A percentile compares a stretch with the other conserved stretches of the same genome.
Conservation (phyloP, 2,329 filamentous ascomycete species). For the Calonectria hawksworthii region DNA sequence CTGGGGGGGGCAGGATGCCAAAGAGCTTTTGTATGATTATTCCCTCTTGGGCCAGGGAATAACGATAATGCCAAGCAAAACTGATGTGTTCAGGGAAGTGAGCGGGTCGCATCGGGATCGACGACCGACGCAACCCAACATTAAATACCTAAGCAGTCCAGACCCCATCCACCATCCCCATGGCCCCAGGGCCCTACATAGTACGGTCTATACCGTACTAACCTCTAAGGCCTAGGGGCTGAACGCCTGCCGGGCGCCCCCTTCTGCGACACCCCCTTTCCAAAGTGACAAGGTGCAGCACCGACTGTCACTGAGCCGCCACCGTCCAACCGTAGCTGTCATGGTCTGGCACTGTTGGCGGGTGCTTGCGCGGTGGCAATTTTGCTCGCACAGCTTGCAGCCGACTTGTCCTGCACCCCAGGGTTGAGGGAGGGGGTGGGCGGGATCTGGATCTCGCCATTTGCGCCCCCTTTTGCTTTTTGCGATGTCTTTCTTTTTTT, state of each 20-base stretch:
- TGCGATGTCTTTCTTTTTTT: not conserved
- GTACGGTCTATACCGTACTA: not conserved
- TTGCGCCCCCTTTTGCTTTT: conserved; percentile 12
- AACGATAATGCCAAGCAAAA: not conserved
- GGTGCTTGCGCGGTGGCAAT: not conserved
- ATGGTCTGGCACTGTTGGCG: not conserved
- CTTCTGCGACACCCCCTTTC: conserved; percentile 5
- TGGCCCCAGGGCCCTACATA: not conserved
- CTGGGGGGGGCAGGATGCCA: not conserved
- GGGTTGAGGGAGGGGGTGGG: not conserved
- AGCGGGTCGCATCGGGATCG: conserved; percentile 12
- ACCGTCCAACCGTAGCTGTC: conserved; percentile 2
- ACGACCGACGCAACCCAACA: conserved; percentile 15
- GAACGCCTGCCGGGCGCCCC: conserved; percentile 1
- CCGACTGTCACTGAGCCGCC: conserved; percentile 11
- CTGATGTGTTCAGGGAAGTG: conserved; percentile 6
- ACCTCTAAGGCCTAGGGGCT: not conserved
- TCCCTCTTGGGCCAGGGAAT: not conserved
- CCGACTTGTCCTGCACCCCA: not conserved
- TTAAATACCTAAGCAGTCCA: conserved; percentile 9
- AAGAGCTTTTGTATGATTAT: not conserved
- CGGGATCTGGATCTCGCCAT: conserved; percentile 8
- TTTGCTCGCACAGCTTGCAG: not conserved
- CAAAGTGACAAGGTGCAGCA: conserved; percentile 17
- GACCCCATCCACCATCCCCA: conserved; percentile 1